These are phyloP conservation scores for Blastocladiella emersonii DNA, from an alignment of 371 early-diverging fungal genomes.

Conservation along the genomic window DNA sequence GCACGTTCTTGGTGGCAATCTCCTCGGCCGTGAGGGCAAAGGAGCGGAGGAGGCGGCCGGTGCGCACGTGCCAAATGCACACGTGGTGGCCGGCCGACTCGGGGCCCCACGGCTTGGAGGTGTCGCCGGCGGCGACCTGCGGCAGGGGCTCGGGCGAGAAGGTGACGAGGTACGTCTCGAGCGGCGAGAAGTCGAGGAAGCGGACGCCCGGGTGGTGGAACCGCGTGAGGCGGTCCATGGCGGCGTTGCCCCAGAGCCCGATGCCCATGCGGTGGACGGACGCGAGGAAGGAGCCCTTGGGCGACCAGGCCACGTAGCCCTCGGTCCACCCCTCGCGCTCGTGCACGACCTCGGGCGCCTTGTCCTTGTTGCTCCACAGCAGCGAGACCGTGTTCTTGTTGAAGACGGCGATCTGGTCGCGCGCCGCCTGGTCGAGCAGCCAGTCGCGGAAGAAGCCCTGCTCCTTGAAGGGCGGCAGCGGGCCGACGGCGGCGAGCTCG, in stretches of 20 bases:
- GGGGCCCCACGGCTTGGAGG: constrained; percentile 45
- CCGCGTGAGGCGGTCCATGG: constrained; percentile 75
- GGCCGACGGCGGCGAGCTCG: constrained; percentile 37
- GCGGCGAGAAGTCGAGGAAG: constrained; percentile 82
- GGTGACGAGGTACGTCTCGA: constrained; percentile 83
- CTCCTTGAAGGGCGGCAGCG: constrained; percentile 49
- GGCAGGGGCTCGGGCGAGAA: constrained; percentile 70
- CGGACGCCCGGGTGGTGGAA: constrained; percentile 86
- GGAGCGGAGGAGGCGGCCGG: constrained; percentile 71
- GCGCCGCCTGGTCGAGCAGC: constrained; percentile 67
- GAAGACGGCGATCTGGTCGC: constrained; percentile 86
- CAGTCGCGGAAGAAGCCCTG: constrained; percentile 80
- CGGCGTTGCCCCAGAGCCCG: constrained; percentile 92
- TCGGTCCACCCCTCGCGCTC: constrained; percentile 83
- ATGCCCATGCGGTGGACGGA: constrained; percentile 90
- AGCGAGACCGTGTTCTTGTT: constrained; percentile 68
- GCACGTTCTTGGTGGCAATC: constrained; percentile 6
- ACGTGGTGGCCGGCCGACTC: constrained; percentile 64
- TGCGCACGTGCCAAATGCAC: constrained; percentile 79
- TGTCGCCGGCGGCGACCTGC: constrained; percentile 30
- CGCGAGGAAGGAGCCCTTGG: constrained; percentile 79
- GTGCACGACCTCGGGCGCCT: constrained; percentile 64
- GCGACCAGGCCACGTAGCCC: constrained; percentile 86
- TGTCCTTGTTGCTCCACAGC: constrained; percentile 79
- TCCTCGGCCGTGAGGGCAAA: constrained; percentile 32